Conservation (phyloP, 2,329 filamentous ascomycete species). For the Claviceps capensis region DNA sequence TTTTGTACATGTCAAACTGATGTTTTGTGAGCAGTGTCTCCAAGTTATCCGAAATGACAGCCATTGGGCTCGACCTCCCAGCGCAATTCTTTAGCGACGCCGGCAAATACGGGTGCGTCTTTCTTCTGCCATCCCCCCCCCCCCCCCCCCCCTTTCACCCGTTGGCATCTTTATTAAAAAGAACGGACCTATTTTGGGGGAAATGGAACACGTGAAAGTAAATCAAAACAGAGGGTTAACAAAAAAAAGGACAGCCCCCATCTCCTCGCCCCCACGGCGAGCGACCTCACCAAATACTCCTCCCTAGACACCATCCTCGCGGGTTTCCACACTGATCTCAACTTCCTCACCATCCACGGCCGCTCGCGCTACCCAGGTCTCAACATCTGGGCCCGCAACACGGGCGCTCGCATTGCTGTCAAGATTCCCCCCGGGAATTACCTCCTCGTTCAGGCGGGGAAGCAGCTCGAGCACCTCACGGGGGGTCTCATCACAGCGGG, state of each 20-base stretch:
- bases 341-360: slow-evolving; percentile 52
- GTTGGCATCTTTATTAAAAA: no score
- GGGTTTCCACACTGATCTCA: slow-evolving; percentile 51
- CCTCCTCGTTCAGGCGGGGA: slow-evolving; percentile 47
- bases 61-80: slow-evolving; percentile 40
- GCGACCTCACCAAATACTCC: slow-evolving; percentile 41
- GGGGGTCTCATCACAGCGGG: slow-evolving; percentile 48
- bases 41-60: slow-evolving; percentile 44
- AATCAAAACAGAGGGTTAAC: no score
- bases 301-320: slow-evolving; percentile 43
- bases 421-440: slow-evolving; percentile 44
- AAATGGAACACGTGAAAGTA: neutral
- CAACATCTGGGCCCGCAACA: slow-evolving; percentile 51
- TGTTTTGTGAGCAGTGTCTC: slow-evolving; percentile 28
- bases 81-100: slow-evolving; percentile 39
- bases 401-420: slow-evolving; percentile 42
- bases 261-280: slow-evolving; percentile 46
- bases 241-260: slow-evolving; percentile 31
- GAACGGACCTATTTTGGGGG: no score
- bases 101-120: slow-evolving; percentile 36
- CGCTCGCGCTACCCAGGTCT: slow-evolving; percentile 48
- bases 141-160: no score
- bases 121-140: no score
- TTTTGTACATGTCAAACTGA: neutral
- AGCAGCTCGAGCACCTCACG: slow-evolving; percentile 48